Base-by-base conservation (phyloP, 2,329 filamentous ascomycete species). In the Alternaria sp. region DNA sequence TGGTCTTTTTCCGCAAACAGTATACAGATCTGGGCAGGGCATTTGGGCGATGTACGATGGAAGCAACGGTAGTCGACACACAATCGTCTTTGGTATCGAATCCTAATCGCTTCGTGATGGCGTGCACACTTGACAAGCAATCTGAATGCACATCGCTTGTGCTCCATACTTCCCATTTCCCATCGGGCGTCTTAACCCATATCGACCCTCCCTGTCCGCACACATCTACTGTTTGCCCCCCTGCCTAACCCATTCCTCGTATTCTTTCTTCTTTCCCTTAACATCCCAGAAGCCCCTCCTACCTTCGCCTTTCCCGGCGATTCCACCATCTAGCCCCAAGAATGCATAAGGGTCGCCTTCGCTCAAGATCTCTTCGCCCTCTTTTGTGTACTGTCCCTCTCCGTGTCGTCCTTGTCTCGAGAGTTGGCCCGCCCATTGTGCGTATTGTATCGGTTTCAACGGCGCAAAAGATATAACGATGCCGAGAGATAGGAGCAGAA, bases 231-330 rank as follows among this genome's bases (percentile, higher is more conserved):
- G 46, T 63, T 62, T 69, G 30, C 65, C 64, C 54, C 63, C 67
- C 43, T 57, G 61, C 59, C 55, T 63, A 3, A 63, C 91, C 79
- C 93, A 89, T 65, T 97, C 91, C 79, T 97, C 92, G 80, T 94
- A 86, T 74, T 98, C 98, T 14, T 91, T 90, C 53, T 90, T 88
- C 69, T 95, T 85, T 61, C 90, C 91, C 78, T 93, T 89, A 64
- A 98, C 92, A 81, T 99, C 92, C 81, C 93, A 86, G 73, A 98
- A 99, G 1, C 92, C 90, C 47, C 89, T 88, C 67, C 95, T 84
- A 61, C 91, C 89, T 80, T 98, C 94, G 2, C 69, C 69, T 43
- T 69, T 72, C 30, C 90, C 67, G 60, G 94, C 70, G 59, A 76
- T 84, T 61, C 91, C 89, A 2, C 59, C 64, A 57, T 77, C 72